phyloP scores from a whole-genome alignment of 169 alveolate genomes.

The Babesia bovis region DNA sequence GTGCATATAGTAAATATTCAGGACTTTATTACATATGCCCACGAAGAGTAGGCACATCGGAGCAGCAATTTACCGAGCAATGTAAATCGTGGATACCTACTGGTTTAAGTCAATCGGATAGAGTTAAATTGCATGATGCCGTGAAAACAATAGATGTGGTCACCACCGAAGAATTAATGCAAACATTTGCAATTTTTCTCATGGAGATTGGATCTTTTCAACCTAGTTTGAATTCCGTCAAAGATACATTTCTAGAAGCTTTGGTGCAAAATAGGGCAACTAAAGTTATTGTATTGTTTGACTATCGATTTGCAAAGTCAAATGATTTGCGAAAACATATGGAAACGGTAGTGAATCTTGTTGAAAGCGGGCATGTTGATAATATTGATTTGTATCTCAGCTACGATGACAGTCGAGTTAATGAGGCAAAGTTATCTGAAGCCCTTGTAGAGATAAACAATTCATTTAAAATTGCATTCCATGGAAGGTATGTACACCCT shows the following conservation, averaged over 20 bases:
- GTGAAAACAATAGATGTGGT: constrained; percentile 35
- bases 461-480: background rate
- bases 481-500: constrained; percentile 27
- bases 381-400: constrained; percentile 18
- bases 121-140: constrained; percentile 17
- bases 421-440: background rate
- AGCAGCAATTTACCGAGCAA: constrained; percentile 13
- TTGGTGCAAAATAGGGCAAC: constrained; percentile 30
- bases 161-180: constrained; percentile 28
- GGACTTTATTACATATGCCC: constrained; percentile 32
- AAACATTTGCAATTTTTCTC: constrained; percentile 14
- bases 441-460: background rate
- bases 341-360: constrained; percentile 6
- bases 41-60: background rate
- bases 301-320: constrained; percentile 16
- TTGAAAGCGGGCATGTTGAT: constrained; percentile 40
- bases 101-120: constrained; percentile 1
- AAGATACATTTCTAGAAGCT: constrained; percentile 35
- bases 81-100: constrained; percentile 13
- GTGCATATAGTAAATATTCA: background rate
- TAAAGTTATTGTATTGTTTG: constrained; percentile 4
- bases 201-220: constrained; percentile 6
- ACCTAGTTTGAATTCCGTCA: background rate
- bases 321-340: constrained; percentile 1
- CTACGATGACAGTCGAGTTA: constrained; percentile 1